Percentiles rank a stretch among this genome's conserved stretches.
phyloP scores from a whole-genome alignment of 352 stramenopile genomes.

The Globisporangium emineosum region DNA sequence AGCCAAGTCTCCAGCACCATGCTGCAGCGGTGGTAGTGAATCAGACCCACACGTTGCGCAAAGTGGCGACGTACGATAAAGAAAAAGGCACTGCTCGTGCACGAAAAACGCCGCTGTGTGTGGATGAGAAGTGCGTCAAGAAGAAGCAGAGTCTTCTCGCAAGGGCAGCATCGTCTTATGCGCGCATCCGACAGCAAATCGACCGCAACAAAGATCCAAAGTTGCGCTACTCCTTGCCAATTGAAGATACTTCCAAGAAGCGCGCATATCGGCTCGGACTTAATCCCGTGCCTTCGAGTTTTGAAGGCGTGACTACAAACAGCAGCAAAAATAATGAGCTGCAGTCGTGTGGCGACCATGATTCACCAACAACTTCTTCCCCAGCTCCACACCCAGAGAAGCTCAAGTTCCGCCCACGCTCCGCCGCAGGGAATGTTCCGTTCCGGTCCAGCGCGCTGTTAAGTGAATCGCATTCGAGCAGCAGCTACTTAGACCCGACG shows the following conservation, averaged over 20 bases:
- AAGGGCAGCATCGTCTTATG: slow-evolving; percentile 26
- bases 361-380: background rate
- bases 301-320: slow-evolving; percentile 4
- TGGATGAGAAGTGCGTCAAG: slow-evolving; percentile 24
- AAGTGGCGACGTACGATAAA: background rate
- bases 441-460: slow-evolving; percentile 7
- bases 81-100: background rate
- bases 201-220: slow-evolving; percentile 38
- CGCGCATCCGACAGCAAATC: slow-evolving; percentile 26
- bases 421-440: slow-evolving; percentile 21
- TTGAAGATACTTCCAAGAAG: slow-evolving; percentile 36
- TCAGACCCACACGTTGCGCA: slow-evolving; percentile 32
- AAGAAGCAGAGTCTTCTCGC: slow-evolving; percentile 32
- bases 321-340: background rate
- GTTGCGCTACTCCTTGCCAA: slow-evolving; percentile 43
- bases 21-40: background rate
- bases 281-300: slow-evolving; percentile 31
- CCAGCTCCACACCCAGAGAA: background rate
- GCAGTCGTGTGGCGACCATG: background rate
- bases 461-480: background rate
- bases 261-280: slow-evolving; percentile 57
- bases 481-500: slow-evolving; percentile 2
- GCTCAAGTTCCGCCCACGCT: slow-evolving; percentile 34
- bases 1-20: background rate
- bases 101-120: background rate